phyloP scores from a whole-genome alignment of 441 rosid species.

The Erodium moschatum region DNA sequence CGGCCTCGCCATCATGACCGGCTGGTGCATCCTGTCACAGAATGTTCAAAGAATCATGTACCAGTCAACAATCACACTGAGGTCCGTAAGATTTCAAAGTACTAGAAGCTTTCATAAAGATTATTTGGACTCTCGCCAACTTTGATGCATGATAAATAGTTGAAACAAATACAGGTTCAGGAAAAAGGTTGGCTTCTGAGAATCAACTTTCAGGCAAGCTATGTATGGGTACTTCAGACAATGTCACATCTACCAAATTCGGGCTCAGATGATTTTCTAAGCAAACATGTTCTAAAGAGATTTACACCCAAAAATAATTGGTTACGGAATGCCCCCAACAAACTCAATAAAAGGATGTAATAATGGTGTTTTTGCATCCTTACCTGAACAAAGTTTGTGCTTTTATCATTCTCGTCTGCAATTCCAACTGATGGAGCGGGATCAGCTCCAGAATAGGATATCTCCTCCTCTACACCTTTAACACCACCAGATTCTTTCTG shows the following conservation, averaged over 20 bases:
- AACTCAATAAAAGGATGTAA: background rate
- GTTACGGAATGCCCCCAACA: background rate
- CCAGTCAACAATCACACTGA: background rate
- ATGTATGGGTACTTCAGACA: background rate
- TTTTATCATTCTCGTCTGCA: constrained; percentile 53
- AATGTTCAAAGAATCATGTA: background rate
- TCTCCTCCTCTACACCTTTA: constrained; percentile 30
- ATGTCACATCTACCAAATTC: background rate
- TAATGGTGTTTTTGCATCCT: constrained; percentile 18
- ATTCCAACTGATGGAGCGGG: constrained; percentile 32
- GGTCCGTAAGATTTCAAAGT: background rate
- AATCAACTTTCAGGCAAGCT: background rate
- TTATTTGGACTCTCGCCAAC: too few relatives aligned
- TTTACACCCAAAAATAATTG: too few relatives aligned
- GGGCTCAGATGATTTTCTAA: background rate
- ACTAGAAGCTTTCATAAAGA: too few relatives aligned
- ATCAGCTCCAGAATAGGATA: constrained; percentile 30
- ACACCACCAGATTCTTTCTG: constrained; percentile 29
- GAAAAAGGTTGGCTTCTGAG: background rate
- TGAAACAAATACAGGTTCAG: background rate
- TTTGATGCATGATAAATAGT: too few relatives aligned
- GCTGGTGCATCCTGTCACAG: constrained; percentile 38
- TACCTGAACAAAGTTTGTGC: constrained; percentile 43
- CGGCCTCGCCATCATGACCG: constrained; percentile 35
- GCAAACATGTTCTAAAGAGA: background rate